Evolutionary conservation across 1,284 basidiomycete species (phyloP).

Genomic region (Pterulicium gracile): DNA sequence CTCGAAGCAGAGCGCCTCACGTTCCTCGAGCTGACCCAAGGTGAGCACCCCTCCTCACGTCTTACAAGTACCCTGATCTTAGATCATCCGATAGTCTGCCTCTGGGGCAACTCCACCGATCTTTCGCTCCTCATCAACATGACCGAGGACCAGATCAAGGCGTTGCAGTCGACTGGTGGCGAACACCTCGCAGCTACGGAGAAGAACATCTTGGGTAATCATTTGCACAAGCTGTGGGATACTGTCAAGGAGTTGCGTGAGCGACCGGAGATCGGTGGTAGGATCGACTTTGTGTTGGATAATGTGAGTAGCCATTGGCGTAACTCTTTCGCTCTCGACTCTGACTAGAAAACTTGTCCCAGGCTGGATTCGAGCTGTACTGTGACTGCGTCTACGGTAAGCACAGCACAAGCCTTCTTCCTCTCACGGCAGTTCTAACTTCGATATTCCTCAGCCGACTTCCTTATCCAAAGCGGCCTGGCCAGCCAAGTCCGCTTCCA

Average conservation of each 20-base stretch:
- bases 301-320: conserved; percentile 38
- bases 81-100: conserved; percentile 51
- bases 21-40: conserved; percentile 92
- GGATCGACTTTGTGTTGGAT: conserved; percentile 85
- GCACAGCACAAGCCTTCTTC: conserved; percentile 11
- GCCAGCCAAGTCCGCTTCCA: conserved; percentile 87
- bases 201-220: conserved; percentile 89
- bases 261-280: conserved; percentile 52
- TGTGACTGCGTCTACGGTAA: conserved; percentile 93
- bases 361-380: conserved; percentile 85
- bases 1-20: conserved; percentile 77
- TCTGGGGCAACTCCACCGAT: conserved; percentile 97
- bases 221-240: conserved; percentile 76
- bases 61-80: conserved; percentile 9
- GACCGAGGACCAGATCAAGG: conserved; percentile 98
- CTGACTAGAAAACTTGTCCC: conserved; percentile 10
- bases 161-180: conserved; percentile 93
- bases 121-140: conserved; percentile 95
- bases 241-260: conserved; percentile 60
- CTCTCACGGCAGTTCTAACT: conserved; percentile 7
- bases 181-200: conserved; percentile 93
- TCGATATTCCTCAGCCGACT: conserved; percentile 48
- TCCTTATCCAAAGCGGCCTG: conserved; percentile 85
- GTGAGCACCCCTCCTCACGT: conserved; percentile 19
- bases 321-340: not conserved